Conservation (phyloP, 176 grass and related monocot genomes). For the Zizania latifolia region DNA sequence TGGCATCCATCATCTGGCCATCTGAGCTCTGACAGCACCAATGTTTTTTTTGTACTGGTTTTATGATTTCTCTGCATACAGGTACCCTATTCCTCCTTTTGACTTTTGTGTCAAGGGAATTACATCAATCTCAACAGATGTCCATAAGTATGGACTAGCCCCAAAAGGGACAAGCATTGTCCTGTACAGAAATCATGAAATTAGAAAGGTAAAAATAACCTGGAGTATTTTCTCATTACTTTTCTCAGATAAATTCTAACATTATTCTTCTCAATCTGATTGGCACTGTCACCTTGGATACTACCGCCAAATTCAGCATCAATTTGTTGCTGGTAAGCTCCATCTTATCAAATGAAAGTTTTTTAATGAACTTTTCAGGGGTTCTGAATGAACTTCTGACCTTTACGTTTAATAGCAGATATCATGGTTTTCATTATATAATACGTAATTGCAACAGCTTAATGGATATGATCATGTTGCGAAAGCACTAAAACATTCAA, state of each 20-base stretch:
- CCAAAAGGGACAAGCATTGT: conserved; percentile 95
- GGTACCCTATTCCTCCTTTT: conserved; percentile 84
- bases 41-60: conserved; percentile 12
- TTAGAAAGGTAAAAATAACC: conserved; percentile 69
- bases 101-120: conserved; percentile 98
- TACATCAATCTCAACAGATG: conserved; percentile 93
- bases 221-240: conserved; percentile 11
- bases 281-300: conserved; percentile 32
- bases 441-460: neutral
- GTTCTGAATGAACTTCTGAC: neutral
- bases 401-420: neutral
- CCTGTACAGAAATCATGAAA: conserved; percentile 94
- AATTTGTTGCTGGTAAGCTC: conserved; percentile 95
- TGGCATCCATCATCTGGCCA: neutral
- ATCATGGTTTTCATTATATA: neutral
- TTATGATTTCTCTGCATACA: conserved; percentile 33
- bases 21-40: neutral
- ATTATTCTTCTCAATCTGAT: conserved; percentile 10
- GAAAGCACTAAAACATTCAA: neutral
- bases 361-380: neutral
- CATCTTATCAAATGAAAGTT: conserved; percentile 16
- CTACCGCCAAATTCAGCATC: conserved; percentile 55
- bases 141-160: conserved; percentile 95
- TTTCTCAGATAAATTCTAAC: conserved; percentile 16
- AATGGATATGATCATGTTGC: neutral